Evolutionary conservation across 2,329 filamentous ascomycete genomes (phyloP).

Genomic region (Diaporthe sp.): DNA sequence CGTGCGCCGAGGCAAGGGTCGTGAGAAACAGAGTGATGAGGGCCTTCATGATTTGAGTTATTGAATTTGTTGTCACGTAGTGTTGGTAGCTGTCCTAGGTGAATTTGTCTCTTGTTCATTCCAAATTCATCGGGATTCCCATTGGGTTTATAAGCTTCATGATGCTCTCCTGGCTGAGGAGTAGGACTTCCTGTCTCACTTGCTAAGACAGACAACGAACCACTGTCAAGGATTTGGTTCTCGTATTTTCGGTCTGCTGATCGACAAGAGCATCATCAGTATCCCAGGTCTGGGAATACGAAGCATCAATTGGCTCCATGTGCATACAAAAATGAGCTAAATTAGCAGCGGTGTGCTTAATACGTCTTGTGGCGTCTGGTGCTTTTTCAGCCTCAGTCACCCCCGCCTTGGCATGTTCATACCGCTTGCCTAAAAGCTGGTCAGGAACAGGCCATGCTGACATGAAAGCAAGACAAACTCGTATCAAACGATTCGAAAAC

Average conservation of each 20-base stretch:
- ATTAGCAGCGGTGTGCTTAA: neutral
- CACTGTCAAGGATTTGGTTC: too few species aligned
- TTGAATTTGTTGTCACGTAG: neutral
- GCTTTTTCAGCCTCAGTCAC: neutral
- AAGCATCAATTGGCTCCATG: neutral
- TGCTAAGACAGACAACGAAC: neutral
- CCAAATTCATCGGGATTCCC: neutral
- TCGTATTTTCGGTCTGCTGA: slow-evolving; percentile 8
- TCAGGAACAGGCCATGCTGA: neutral
- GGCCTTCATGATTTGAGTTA: slow-evolving; percentile 6
- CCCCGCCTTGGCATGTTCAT: neutral
- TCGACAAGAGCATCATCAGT: neutral
- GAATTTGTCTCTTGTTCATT: too few species aligned
- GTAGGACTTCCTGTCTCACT: neutral
- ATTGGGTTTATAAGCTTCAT: neutral
- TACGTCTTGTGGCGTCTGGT: neutral
- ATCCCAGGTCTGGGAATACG: neutral
- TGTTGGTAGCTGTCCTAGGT: too few species aligned
- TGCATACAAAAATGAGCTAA: neutral
- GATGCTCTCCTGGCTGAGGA: neutral
- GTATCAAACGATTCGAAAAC: neutral
- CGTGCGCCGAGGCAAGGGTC: neutral
- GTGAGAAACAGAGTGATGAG: neutral
- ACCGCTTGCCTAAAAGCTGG: neutral
- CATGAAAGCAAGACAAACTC: neutral